Evolutionary conservation across 441 rosid genomes (phyloP), one percentile per base, ranked within the genome.

Genomic region (Corymbia citriodora): DNA sequence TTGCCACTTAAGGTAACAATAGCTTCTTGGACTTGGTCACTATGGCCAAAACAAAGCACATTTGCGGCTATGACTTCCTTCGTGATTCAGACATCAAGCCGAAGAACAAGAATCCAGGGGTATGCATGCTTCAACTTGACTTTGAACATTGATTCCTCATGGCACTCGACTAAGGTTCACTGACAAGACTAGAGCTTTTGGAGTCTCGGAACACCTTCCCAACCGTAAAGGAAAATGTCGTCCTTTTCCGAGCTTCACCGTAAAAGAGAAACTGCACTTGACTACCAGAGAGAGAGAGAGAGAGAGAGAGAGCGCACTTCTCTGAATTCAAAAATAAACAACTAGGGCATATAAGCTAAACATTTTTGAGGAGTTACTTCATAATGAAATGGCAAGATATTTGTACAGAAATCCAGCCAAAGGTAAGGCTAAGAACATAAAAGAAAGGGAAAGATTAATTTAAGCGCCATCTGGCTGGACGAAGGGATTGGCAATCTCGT

Each of bases 401-500:
- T 79, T 79, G 15, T 79, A 45, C 52, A 79, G 85, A 23, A 23
- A 79, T 79, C 85, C 85, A 79, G 85, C 52, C 85, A 45, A 79
- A 79, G 45, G n/a, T 21, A 7, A 45, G 85, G 85, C 85, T 23
- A 45, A 45, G 52, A 45, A 45, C 85, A 45, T 40, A 79, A 45
- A 40, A 29, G 50, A 33, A 55, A 8, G 45, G 68, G 50, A 87
- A 54, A 59, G 74, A 16, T 4, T 68, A n/a, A 54, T 90, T 89
- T 96, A 97, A 88, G 98, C 95, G 18, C 99, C 99, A 87, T 97
- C 99, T 36, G 97, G 95, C 91, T 96, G 99, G 91, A 93, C 74
- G n/a, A 98, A 98, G 29, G 99, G 99, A 93, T 98, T 98, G 85
- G 99, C 98, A 27, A 98, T 98, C 94, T 98, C 99, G 61, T 98